Evolutionary conservation across 345 rosid genomes (phyloP).

Genomic region (Kernera saxatilis): DNA sequence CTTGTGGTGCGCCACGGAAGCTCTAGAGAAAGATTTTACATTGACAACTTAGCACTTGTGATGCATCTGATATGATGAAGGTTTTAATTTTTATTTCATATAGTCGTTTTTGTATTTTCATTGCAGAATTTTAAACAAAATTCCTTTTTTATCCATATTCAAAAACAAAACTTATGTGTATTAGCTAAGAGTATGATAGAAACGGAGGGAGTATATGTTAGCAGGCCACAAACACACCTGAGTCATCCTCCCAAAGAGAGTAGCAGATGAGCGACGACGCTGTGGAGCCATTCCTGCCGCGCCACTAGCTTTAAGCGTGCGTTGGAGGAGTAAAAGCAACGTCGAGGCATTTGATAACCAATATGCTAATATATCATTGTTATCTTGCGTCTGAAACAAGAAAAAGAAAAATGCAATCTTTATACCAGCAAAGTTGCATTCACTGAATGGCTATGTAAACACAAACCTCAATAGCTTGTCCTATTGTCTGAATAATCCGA

Average conservation of each 20-base stretch:
- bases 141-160: neutral
- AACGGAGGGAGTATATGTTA: neutral
- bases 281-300: conserved; percentile 97
- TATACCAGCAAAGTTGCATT: neutral
- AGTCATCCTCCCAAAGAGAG: conserved; percentile 92
- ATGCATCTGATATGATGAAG: neutral
- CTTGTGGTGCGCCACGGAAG: conserved; percentile 89
- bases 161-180: neutral
- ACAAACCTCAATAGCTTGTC: conserved; percentile 75
- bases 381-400: conserved; percentile 60
- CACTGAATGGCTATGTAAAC: neutral
- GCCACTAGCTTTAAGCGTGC: conserved; percentile 87
- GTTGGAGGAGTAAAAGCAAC: conserved; percentile 76
- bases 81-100: too few species aligned
- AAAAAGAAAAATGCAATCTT: neutral
- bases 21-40: conserved; percentile 38
- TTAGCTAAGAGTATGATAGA: too few species aligned
- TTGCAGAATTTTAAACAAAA: neutral
- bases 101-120: too few species aligned
- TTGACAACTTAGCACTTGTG: neutral
- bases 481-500: conserved; percentile 81
- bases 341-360: conserved; percentile 96
- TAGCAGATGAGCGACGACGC: conserved; percentile 82
- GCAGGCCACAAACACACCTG: conserved; percentile 36
- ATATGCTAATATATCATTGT: conserved; percentile 68